These are phyloP conservation scores for Termitomyces eurrhizus DNA, from an alignment of 768 basidiomycete genomes.

Conservation along the genomic window DNA sequence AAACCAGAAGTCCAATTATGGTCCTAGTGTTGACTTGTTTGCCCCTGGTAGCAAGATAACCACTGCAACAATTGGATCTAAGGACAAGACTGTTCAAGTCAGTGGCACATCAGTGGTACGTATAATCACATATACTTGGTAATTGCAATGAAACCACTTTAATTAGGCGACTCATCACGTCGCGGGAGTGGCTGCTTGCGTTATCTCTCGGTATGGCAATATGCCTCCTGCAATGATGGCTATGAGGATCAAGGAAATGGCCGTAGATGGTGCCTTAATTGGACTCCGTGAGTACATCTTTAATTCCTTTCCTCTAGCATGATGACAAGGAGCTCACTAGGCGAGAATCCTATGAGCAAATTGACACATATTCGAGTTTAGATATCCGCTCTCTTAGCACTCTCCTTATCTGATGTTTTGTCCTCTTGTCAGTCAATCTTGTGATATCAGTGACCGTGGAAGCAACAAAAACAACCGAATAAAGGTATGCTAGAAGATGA, in stretches of 20 bases:
- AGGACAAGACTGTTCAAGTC: no score
- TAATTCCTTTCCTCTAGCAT: neutral
- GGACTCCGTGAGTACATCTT: neutral
- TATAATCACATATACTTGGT: neutral
- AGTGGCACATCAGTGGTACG: neutral
- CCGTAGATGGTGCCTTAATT: neutral
- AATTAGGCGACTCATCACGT: neutral
- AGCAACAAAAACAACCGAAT: no score
- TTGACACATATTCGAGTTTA: neutral
- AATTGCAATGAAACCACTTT: neutral
- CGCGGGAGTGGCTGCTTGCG: neutral
- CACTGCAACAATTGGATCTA: neutral
- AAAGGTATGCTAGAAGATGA: no score
- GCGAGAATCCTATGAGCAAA: neutral
- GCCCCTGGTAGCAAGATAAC: neutral
- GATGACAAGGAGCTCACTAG: neutral
- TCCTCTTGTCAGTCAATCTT: no score
- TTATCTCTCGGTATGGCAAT: neutral
- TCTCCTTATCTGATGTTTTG: no score
- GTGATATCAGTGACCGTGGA: no score
- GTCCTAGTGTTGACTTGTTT: neutral
- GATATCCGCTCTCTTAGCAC: no score
- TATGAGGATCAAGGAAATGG: neutral
- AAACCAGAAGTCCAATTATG: neutral
- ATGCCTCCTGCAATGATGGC: neutral